phyloP scores from a whole-genome alignment of 805 yeast genomes.

The Candida arabinofermentans region DNA sequence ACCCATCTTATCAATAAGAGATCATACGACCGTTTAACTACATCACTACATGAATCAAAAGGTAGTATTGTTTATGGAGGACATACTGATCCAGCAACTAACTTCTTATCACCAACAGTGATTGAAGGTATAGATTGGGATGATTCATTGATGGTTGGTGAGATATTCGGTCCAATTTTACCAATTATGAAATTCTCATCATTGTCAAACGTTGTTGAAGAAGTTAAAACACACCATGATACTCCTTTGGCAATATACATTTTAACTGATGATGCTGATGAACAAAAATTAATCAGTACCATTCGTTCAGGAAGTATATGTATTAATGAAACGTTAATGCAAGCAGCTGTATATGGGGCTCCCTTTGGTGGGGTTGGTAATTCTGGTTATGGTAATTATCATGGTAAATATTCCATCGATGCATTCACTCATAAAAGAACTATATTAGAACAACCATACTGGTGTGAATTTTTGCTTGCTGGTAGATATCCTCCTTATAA shows the following conservation, averaged over 20 bases:
- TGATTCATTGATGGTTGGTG: conserved; percentile 71
- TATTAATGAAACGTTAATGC: conserved; percentile 71
- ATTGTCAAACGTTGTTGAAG: conserved; percentile 41
- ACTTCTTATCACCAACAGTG: conserved; percentile 70
- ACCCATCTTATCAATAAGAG: conserved; percentile 60
- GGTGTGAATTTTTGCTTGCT: conserved; percentile 56
- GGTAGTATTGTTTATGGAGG: conserved; percentile 55
- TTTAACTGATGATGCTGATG: conserved; percentile 46
- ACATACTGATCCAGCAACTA: conserved; percentile 28
- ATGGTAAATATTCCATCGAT: conserved; percentile 64
- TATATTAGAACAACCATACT: conserved; percentile 53
- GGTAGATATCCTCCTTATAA: conserved; percentile 65
- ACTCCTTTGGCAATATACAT: conserved; percentile 84
- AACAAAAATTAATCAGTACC: conserved; percentile 45
- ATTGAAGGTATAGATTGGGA: conserved; percentile 57
- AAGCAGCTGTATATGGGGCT: conserved; percentile 56
- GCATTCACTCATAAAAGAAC: conserved; percentile 78
- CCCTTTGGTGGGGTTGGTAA: conserved; percentile 93
- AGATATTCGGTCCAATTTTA: conserved; percentile 81
- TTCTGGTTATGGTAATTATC: conserved; percentile 83
- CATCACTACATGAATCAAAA: conserved; percentile 41
- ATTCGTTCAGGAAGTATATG: conserved; percentile 71
- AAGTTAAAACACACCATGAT: conserved; percentile 51
- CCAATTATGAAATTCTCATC: conserved; percentile 60
- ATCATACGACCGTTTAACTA: conserved; percentile 45